Base-by-base conservation (phyloP, 2,329 filamentous ascomycete species). In the Falciphora oryzae region DNA sequence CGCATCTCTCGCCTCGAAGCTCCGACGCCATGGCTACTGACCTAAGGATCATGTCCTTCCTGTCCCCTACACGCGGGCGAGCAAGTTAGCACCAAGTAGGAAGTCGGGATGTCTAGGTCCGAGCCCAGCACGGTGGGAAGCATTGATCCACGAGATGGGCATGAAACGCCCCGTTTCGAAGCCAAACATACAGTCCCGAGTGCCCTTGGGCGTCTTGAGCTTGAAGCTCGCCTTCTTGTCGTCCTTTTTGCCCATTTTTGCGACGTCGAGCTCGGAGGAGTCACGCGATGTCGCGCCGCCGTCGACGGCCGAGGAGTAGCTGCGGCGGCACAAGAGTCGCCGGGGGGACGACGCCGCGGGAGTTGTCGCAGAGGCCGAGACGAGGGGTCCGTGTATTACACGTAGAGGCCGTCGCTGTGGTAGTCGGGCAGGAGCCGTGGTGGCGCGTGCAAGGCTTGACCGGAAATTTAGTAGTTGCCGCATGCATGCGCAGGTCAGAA, bases 201-300 rank as follows among this genome's bases (percentile, higher is more conserved):
- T 93, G 67, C 90, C 90, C 80, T 93, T 93, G 66, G 90, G 89
- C 70, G 87, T 89, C 80, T 93, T 93, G 73, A 92, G 79, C 74
- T 85, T 74, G 71, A 8, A 77, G 57, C 62, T 63, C 62, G 57
- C 70, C 22, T 73, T 67, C 25, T 77, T 65, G 38, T 57, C 64
- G 6, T 67, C 63, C 10, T 67, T 63, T 65, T 70, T 70, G 65
- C 65, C 58, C 67, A 63, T 63, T 25, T 25, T 31, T 59, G 56
- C 62, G 35, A 16, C 35, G 10, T 38, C 62, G 38, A 50, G 38
- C n/a, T 63, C 57, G n/a, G 60, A 50, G 16, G 35, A 56, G 60
- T 22, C 38, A 50, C 38, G 16, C 38, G 18, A 50, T 50, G 16
- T 18, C 38, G 38, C 38, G 38, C 18, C 38, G 38, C 16, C 38